A percentile compares a stretch with the other conserved stretches of the same genome.
phyloP scores from a whole-genome alignment of 2,329 filamentous ascomycete genomes.

The Nemania sp. region DNA sequence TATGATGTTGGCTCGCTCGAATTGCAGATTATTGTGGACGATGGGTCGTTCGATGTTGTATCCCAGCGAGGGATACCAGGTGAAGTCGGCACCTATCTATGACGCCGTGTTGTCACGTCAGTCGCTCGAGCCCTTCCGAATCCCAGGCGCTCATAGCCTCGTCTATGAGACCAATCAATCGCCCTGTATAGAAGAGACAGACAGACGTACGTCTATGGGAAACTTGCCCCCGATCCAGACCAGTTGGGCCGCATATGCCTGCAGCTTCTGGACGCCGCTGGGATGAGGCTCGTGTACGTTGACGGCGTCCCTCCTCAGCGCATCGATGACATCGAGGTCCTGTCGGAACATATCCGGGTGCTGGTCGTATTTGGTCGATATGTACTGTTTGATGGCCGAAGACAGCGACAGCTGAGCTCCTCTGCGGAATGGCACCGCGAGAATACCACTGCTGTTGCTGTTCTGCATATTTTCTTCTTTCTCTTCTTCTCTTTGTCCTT shows the following conservation, averaged over 20 bases:
- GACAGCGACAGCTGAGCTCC: constrained; percentile 80
- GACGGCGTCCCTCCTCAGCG: constrained; percentile 81
- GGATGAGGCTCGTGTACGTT: constrained; percentile 86
- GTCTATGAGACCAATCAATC: too few relatives aligned
- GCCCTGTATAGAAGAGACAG: background rate
- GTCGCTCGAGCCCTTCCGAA: background rate
- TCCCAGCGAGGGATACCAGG: constrained; percentile 92
- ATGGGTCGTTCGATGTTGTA: constrained; percentile 81
- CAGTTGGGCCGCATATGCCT: constrained; percentile 88
- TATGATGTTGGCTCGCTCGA: constrained; percentile 89
- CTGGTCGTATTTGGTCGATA: constrained; percentile 97
- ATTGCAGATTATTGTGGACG: constrained; percentile 68
- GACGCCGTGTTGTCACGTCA: background rate
- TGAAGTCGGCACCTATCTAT: constrained; percentile 90
- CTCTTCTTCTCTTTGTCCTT: too few relatives aligned
- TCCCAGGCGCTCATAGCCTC: background rate
- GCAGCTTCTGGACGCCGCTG: constrained; percentile 85
- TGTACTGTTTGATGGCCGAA: constrained; percentile 87
- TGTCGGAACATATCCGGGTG: constrained; percentile 95
- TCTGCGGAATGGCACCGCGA: constrained; percentile 86
- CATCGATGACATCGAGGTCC: constrained; percentile 83
- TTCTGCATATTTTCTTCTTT: constrained; percentile 34
- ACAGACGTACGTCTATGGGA: constrained; percentile 76
- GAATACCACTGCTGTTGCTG: constrained; percentile 66
- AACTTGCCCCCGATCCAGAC: constrained; percentile 95